Evolutionary conservation across 345 rosid genomes (phyloP).

Genomic region (Gossypium australe): DNA sequence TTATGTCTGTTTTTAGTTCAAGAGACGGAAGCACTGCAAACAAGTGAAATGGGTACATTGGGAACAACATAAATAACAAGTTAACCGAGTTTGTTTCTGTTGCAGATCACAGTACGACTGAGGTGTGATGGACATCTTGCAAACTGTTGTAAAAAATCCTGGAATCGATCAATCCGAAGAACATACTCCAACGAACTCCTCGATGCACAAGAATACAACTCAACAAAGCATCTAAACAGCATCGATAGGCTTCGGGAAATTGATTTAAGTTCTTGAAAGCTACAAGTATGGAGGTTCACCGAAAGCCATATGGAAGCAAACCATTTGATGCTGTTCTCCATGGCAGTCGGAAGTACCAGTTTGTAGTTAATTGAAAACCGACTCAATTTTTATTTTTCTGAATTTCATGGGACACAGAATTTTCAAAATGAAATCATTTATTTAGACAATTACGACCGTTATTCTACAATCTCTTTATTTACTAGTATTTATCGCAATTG

Average conservation of each 20-base stretch:
- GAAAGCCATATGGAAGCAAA: conserved; percentile 3
- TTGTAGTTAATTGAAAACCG: not conserved
- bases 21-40: too few relatives aligned
- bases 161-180: conserved; percentile 35
- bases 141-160: conserved; percentile 26
- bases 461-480: too few relatives aligned
- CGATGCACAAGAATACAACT: conserved; percentile 71
- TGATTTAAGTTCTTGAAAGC: conserved; percentile 46
- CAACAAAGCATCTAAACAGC: conserved; percentile 49
- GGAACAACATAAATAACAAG: not conserved
- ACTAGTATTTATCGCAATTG: too few relatives aligned
- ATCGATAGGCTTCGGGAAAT: conserved; percentile 43
- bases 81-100: not conserved
- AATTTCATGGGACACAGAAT: conserved; percentile 25
- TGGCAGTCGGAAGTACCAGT: conserved; percentile 15
- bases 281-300: not conserved
- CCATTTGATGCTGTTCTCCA: conserved; percentile 6
- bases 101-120: conserved; percentile 66
- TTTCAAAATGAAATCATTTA: conserved; percentile 7
- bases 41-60: too few relatives aligned
- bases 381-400: not conserved
- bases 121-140: conserved; percentile 42
- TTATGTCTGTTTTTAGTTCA: not conserved
- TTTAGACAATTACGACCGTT: too few relatives aligned
- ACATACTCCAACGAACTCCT: conserved; percentile 65